Conservation (phyloP, 805 yeast genomes). For the Ogataea henricii region DNA sequence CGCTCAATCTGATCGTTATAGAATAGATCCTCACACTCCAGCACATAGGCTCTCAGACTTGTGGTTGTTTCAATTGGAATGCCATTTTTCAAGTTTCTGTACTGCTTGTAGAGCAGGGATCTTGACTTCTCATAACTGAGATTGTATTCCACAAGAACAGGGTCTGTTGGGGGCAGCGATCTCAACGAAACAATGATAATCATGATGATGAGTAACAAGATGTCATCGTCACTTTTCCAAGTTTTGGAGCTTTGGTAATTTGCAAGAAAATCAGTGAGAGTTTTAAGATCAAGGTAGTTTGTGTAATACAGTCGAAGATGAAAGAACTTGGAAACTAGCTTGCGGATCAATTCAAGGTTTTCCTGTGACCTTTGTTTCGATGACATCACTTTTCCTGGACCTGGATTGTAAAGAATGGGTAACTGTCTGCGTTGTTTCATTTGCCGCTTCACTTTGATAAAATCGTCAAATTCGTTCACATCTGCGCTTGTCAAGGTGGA, state of each 20-base stretch:
- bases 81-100: slow-evolving; percentile 47
- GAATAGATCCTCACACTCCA: slow-evolving; percentile 54
- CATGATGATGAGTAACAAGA: slow-evolving; percentile 45
- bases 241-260: slow-evolving; percentile 36
- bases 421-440: slow-evolving; percentile 33
- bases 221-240: slow-evolving; percentile 53
- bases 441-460: slow-evolving; percentile 32
- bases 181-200: slow-evolving; percentile 44
- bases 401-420: slow-evolving; percentile 22
- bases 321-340: slow-evolving; percentile 45
- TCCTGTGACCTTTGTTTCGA: slow-evolving; percentile 23
- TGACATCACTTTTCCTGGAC: slow-evolving; percentile 11
- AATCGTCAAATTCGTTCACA: slow-evolving; percentile 29
- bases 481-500: slow-evolving; percentile 33
- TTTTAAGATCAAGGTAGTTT: slow-evolving; percentile 40
- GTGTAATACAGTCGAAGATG: slow-evolving; percentile 41
- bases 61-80: slow-evolving; percentile 47
- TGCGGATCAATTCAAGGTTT: slow-evolving; percentile 38
- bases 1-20: slow-evolving; percentile 51
- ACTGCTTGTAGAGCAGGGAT: slow-evolving; percentile 40
- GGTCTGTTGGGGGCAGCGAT: slow-evolving; percentile 33
- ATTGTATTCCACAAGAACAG: slow-evolving; percentile 24
- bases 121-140: slow-evolving; percentile 27
- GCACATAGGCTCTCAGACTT: slow-evolving; percentile 50
- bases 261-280: slow-evolving; percentile 40